Evolutionary conservation across 2,329 filamentous ascomycete genomes (phyloP), one percentile per base, ranked within the genome.

Genomic region (Colletotrichum sp.): DNA sequence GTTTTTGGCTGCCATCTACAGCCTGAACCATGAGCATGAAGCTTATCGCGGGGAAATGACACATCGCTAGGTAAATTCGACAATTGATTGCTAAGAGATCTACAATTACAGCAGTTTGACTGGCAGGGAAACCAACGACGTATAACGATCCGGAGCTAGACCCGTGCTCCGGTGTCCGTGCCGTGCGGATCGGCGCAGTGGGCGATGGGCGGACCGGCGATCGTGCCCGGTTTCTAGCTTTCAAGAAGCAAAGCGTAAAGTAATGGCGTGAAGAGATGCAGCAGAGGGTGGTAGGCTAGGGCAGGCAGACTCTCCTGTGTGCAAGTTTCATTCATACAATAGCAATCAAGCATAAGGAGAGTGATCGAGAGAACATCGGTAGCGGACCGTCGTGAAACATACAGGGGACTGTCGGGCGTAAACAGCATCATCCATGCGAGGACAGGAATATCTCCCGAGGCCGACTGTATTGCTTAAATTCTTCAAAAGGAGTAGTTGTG

Each of bases 371-470:
- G 15, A 9, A 25, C 4, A 44, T 64, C 13, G 36, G 57, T 63
- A 63, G 68, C 36, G 68, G 59, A 63, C 68, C 27, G 59, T 60
- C 19, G 64, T 69, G 70, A 60, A 74, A 66, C 65, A 28, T 39
- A 64, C 70, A 75, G 30, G 57, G 69, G 48, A 52, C 15, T 52
- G 59, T 65, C 59, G 48, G 36, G 44, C 6, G n/a, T n/a, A 19
- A 22, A 69, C 44, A 75, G 36, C 48, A 76, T 74, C 4, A 74
- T 76, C 70, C 64, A 73, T 74, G 64, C 48, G 39, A 67, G 12
- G 11, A 28, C 27, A 22, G 30, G 59, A 48, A 74, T 15, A 69
- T 69, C 57, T 72, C 63, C 55, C 55, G 61, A 34, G 39, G 34
- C 59, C 30, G 3, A 13, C 15, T 19, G 32, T 39, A 12, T 19